Conservation (phyloP, 2,329 filamentous ascomycete species). For the Alternaria arborescens region DNA sequence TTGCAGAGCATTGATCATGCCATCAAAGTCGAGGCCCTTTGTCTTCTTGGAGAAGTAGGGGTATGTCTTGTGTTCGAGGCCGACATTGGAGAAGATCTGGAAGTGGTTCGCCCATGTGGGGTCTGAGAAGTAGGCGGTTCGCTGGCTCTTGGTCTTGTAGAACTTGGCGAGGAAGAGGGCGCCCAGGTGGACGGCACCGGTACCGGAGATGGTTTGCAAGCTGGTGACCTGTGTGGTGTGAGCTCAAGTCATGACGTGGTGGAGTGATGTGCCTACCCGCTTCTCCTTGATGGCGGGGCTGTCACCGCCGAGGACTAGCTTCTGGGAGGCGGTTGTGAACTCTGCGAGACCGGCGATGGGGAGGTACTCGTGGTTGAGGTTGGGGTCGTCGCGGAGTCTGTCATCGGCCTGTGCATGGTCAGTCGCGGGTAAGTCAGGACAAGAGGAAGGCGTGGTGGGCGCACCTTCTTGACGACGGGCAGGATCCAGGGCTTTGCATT, state of each 20-base stretch:
- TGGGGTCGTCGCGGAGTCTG: slow-evolving; percentile 84
- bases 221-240: slow-evolving; percentile 66
- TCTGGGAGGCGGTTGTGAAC: slow-evolving; percentile 89
- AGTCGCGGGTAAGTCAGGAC: background rate
- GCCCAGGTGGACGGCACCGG: slow-evolving; percentile 91
- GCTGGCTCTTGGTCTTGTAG: slow-evolving; percentile 72
- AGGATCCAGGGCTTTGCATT: slow-evolving; percentile 97
- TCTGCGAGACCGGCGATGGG: slow-evolving; percentile 88
- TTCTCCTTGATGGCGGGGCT: slow-evolving; percentile 86
- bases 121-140: slow-evolving; percentile 86
- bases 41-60: slow-evolving; percentile 93
- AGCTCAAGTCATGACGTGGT: slow-evolving; percentile 37
- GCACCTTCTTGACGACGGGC: slow-evolving; percentile 94
- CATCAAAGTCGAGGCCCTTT: slow-evolving; percentile 89
- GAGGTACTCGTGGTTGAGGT: slow-evolving; percentile 97
- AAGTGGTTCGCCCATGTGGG: slow-evolving; percentile 99
- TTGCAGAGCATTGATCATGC: slow-evolving; percentile 78
- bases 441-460: slow-evolving; percentile 23
- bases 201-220: slow-evolving; percentile 95
- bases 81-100: slow-evolving; percentile 96
- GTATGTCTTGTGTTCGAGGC: slow-evolving; percentile 79
- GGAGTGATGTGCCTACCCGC: slow-evolving; percentile 62
- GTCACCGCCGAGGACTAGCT: slow-evolving; percentile 81
- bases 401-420: slow-evolving; percentile 78
- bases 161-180: slow-evolving; percentile 94